Conservation (phyloP, 306 rosid species). For the Medicago truncatula region DNA sequence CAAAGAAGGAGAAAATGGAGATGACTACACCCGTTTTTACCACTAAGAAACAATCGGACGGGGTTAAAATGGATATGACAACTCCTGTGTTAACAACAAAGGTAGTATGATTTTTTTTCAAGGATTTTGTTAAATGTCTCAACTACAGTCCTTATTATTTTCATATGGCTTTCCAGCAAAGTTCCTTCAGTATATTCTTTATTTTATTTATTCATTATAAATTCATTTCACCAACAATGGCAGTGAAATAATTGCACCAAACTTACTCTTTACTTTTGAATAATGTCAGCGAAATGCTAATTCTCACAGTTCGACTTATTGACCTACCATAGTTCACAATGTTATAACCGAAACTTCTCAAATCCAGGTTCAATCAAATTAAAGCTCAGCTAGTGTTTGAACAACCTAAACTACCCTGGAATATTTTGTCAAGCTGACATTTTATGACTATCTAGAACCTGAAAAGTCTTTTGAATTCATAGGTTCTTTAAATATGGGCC, state of each 20-base stretch:
- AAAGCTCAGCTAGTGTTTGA: conserved; percentile 29
- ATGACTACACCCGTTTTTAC: conserved; percentile 95
- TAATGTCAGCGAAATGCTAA: conserved; percentile 24
- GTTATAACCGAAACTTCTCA: conserved; percentile 9
- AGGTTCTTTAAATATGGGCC: conserved; percentile 1
- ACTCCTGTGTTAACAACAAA: conserved; percentile 84
- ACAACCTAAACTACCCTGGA: conserved; percentile 10
- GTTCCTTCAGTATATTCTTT: conserved; percentile 8
- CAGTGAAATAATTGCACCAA: conserved; percentile 20
- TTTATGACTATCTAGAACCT: conserved; percentile 6
- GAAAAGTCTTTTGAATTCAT: conserved; percentile 7
- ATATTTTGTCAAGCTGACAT: conserved; percentile 11
- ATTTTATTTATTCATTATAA: conserved; percentile 27
- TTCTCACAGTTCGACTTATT: conserved; percentile 22
- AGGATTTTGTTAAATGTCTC: conserved; percentile 30
- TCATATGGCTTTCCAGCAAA: conserved; percentile 8
- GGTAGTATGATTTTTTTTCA: conserved; percentile 54
- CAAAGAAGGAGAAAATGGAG: conserved; percentile 79
- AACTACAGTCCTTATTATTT: conserved; percentile 26
- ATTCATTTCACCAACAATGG: conserved; percentile 2
- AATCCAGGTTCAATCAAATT: conserved; percentile 21
- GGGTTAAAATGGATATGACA: conserved; percentile 93
- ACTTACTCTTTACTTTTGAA: conserved; percentile 10
- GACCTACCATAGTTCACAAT: conserved; percentile 28
- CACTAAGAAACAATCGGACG: conserved; percentile 64